phyloP scores from a whole-genome alignment of 2,329 filamentous ascomycete genomes.

The Ustilaginoidea virens region DNA sequence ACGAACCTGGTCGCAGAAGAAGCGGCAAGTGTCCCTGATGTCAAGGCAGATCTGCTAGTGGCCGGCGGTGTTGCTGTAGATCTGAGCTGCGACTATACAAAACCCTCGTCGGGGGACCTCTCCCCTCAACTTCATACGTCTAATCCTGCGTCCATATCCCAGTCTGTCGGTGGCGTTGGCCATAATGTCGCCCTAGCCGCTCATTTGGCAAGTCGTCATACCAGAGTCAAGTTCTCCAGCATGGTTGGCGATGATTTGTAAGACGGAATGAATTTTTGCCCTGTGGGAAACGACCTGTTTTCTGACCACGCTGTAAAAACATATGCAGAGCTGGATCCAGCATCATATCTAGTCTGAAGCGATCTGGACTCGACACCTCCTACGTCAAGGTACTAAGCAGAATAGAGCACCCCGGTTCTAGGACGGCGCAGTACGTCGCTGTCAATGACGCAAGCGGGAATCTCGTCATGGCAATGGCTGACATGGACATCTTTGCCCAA shows the following conservation, averaged over 20 bases:
- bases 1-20: neutral
- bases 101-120: constrained; percentile 11
- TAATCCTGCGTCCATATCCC: constrained; percentile 66
- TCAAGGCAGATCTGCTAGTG: constrained; percentile 54
- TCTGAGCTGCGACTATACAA: constrained; percentile 61
- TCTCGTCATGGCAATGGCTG: constrained; percentile 84
- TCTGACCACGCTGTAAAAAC: neutral
- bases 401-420: constrained; percentile 32
- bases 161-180: constrained; percentile 80
- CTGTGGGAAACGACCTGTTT: too few relatives aligned
- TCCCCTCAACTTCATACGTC: constrained; percentile 57
- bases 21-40: constrained; percentile 4
- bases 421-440: constrained; percentile 84
- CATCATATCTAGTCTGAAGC: constrained; percentile 49
- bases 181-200: constrained; percentile 82
- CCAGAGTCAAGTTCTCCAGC: constrained; percentile 59
- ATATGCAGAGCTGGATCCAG: constrained; percentile 50
- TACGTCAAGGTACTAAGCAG: constrained; percentile 44
- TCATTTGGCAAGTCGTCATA: constrained; percentile 45
- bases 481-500: constrained; percentile 71
- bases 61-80: constrained; percentile 86
- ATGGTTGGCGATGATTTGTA: constrained; percentile 65
- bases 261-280: too few relatives aligned
- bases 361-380: constrained; percentile 46
- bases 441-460: constrained; percentile 75